A percentile compares a stretch with the other conserved stretches of the same genome.
Evolutionary conservation across 805 yeast genomes (phyloP).

Genomic region (Yamadazyma sp.): DNA sequence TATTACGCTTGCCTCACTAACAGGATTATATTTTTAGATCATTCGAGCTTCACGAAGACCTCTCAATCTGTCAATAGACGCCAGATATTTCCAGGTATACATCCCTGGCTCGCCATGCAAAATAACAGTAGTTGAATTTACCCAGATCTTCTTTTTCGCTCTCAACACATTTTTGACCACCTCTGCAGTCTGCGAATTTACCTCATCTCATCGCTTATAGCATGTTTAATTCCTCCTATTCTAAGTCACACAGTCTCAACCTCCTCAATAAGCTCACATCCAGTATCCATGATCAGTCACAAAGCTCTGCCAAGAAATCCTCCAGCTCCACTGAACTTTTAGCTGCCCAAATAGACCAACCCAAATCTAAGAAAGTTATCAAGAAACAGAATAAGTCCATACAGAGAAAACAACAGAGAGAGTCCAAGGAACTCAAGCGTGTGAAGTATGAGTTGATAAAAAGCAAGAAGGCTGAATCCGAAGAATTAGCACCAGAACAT

Average conservation of each 20-base stretch:
- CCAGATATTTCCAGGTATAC: background rate
- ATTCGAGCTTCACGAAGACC: too few species aligned
- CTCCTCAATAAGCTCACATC: conserved; percentile 41
- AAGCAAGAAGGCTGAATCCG: conserved; percentile 21
- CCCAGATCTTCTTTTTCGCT: background rate
- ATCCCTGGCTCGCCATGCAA: background rate
- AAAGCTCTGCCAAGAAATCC: conserved; percentile 1
- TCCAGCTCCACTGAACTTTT: conserved; percentile 21
- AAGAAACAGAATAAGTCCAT: conserved; percentile 26
- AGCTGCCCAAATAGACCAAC: conserved; percentile 18
- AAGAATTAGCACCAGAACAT: conserved; percentile 30
- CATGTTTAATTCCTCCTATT: conserved; percentile 28
- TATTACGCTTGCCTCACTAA: too few species aligned
- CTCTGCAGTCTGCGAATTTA: background rate
- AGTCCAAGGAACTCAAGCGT: conserved; percentile 33
- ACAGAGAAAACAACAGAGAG: conserved; percentile 27
- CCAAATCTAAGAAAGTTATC: conserved; percentile 18
- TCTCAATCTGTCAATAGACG: too few species aligned
- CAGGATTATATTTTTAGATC: too few species aligned
- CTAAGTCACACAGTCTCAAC: conserved; percentile 35
- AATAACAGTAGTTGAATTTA: too few species aligned
- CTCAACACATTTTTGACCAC: background rate
- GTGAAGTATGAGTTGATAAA: conserved; percentile 42
- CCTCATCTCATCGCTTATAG: conserved; percentile 11
- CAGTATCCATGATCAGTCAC: background rate